Base-by-base conservation (phyloP, 495 filamentous ascomycete species). In the Xylaria sp. region DNA sequence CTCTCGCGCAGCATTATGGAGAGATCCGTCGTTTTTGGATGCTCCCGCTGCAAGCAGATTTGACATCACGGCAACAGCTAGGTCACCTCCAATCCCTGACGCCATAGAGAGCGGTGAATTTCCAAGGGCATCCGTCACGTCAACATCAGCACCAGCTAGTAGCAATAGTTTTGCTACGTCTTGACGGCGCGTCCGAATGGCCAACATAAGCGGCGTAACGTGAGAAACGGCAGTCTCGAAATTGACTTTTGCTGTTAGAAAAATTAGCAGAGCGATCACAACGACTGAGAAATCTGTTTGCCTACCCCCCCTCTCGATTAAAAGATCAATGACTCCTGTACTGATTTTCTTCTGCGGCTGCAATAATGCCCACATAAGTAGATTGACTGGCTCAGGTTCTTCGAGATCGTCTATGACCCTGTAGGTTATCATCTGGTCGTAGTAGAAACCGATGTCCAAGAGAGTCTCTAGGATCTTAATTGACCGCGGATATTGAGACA, bases 341-440 rank as follows among this genome's bases (percentile, higher is more conserved):
- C 84, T 86, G 48, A 85, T 76, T 64, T 78, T 79, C 74, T 86
- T 86, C 67, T 86, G 83, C 6, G 84, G 84, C 61, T 86, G 84
- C 14, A 81, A 61, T 4, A 86, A 72, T 6, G 82, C 74, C 84
- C 84, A 86, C 62, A 85, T 81, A 21, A 86, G 73, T 1, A 86
- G 72, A 21, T 74, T 82, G 59, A 83, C 82, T 21, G 78, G 61
- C 57, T 86, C 84, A 0, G 76, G 73, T 52, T 85, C 80, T 17
- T 83, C 82, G 5, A 80, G 64, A 8, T 81, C 80, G 0, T 78
- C 75, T 71, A 78, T 75, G 5, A 85, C 78, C 19, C 67, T 75
- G 29, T 74, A 74, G 8, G 8, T 76, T 1, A 76, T 81, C 61
- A 78, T 74, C 52, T 82, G 82, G 44, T 86, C 83, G 37, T 85